Conservation (phyloP, 140 eudicot species). For the Ambrosia hybrid region DNA sequence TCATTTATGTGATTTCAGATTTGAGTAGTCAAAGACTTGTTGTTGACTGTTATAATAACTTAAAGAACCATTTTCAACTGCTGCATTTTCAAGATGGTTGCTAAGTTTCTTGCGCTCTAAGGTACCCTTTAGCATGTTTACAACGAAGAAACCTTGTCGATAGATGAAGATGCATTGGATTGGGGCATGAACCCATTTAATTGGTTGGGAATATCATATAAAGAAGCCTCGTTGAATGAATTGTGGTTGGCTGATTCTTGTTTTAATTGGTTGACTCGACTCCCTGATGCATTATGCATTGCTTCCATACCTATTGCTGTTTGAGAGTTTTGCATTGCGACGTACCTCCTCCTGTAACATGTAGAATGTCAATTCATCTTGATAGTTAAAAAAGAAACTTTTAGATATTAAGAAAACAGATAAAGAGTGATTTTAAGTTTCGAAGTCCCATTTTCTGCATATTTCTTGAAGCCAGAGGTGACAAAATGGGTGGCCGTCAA, state of each 20-base stretch:
- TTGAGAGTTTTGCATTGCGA: conserved; percentile 71
- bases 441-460: neutral
- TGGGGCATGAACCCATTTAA: conserved; percentile 53
- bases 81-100: conserved; percentile 47
- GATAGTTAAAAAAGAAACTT: neutral
- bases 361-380: neutral
- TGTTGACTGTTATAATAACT: conserved; percentile 53
- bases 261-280: conserved; percentile 44
- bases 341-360: conserved; percentile 72
- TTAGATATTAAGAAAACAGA: neutral
- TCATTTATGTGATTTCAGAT: conserved; percentile 40
- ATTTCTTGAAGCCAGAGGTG: conserved; percentile 5
- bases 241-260: conserved; percentile 41
- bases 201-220: conserved; percentile 42
- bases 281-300: conserved; percentile 48
- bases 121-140: conserved; percentile 85
- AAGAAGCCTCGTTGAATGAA: conserved; percentile 36
- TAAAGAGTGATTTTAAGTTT: neutral
- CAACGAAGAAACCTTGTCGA: conserved; percentile 82
- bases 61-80: conserved; percentile 48
- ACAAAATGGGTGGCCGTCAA: neutral
- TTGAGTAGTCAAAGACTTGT: conserved; percentile 34
- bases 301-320: conserved; percentile 68
- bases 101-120: conserved; percentile 68
- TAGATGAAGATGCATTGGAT: conserved; percentile 55